phyloP scores from a whole-genome alignment of 2,329 filamentous ascomycete genomes.

The Aspergillaceae sp. region DNA sequence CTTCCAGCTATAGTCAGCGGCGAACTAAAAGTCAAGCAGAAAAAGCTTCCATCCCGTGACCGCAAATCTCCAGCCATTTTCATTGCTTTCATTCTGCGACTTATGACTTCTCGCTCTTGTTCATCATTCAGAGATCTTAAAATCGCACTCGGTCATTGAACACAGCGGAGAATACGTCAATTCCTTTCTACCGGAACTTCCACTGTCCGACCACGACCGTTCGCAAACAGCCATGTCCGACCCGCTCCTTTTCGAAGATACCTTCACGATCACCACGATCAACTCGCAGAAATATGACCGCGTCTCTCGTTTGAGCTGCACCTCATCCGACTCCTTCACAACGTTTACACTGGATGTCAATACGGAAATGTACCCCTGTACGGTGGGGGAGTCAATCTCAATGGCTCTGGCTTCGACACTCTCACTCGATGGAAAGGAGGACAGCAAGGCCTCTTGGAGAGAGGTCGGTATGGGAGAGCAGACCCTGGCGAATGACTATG shows the following conservation, averaged over 20 bases:
- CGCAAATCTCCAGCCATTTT: neutral
- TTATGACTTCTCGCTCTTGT: too few species aligned
- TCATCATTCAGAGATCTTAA: too few species aligned
- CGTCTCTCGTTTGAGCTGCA: conserved; percentile 74
- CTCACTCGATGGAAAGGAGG: conserved; percentile 76
- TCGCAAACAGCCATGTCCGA: conserved; percentile 56
- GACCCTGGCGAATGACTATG: conserved; percentile 47
- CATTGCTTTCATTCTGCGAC: neutral
- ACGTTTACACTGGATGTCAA: conserved; percentile 87
- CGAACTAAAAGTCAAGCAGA: conserved; percentile 16
- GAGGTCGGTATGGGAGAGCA: conserved; percentile 53
- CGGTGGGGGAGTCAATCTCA: conserved; percentile 65
- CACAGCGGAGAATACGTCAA: too few species aligned
- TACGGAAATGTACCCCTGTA: conserved; percentile 77
- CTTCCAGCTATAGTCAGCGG: conserved; percentile 6
- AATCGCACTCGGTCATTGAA: too few species aligned
- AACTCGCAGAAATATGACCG: conserved; percentile 91
- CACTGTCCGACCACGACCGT: neutral
- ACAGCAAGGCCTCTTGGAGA: conserved; percentile 62
- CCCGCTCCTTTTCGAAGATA: conserved; percentile 87
- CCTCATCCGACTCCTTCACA: conserved; percentile 64
- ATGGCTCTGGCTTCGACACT: conserved; percentile 79
- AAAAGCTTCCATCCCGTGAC: conserved; percentile 10
- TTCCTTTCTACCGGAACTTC: neutral
- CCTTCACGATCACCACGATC: conserved; percentile 70